Conservation (phyloP, 352 stramenopile genomes). For the Globisporangium alternatum region DNA sequence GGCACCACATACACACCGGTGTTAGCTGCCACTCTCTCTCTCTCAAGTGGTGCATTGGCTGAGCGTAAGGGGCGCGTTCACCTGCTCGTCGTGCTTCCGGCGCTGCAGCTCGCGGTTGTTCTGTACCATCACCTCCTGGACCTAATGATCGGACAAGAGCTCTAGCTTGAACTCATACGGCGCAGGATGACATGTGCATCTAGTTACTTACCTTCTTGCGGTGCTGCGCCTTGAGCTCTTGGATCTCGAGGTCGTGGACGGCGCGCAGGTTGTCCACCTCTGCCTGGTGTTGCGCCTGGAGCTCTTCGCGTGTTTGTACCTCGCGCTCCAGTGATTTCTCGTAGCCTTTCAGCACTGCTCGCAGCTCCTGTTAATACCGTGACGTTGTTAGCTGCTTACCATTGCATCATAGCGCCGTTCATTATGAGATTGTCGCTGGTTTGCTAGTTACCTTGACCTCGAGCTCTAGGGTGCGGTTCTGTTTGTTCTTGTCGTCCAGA, state of each 20-base stretch:
- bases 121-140: slow-evolving; percentile 32
- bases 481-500: slow-evolving; percentile 28
- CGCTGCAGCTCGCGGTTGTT: slow-evolving; percentile 45
- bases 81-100: slow-evolving; percentile 29
- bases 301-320: slow-evolving; percentile 25
- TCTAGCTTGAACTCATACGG: background rate
- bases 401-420: background rate
- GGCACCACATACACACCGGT: background rate
- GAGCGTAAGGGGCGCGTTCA: slow-evolving; percentile 6
- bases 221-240: slow-evolving; percentile 41
- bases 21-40: background rate
- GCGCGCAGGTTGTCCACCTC: slow-evolving; percentile 44
- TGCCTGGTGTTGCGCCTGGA: slow-evolving; percentile 33
- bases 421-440: background rate
- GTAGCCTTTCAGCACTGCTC: slow-evolving; percentile 31
- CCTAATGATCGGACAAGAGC: background rate
- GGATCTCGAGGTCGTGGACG: slow-evolving; percentile 47
- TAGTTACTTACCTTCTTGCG: slow-evolving; percentile 37
- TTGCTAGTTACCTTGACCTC: slow-evolving; percentile 41
- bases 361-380: slow-evolving; percentile 36
- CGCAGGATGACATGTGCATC: too few relatives aligned
- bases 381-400: background rate
- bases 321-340: slow-evolving; percentile 42
- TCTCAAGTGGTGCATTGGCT: background rate
- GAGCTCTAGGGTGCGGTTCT: slow-evolving; percentile 27